A percentile compares a stretch with the other conserved stretches of the same genome.
Evolutionary conservation across 768 basidiomycete genomes (phyloP).

Genomic region (Suillus hirtellus): DNA sequence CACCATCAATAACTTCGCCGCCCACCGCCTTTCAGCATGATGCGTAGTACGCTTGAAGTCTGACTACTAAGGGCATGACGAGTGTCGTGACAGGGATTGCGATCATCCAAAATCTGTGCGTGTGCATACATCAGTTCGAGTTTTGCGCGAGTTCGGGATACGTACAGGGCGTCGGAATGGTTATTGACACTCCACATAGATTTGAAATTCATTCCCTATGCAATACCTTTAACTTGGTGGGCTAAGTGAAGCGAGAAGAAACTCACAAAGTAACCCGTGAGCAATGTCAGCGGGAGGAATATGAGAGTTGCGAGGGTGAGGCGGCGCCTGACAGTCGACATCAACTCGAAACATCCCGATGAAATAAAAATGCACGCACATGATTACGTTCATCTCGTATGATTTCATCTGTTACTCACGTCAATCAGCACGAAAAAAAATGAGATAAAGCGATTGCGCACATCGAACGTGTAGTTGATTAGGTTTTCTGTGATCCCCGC

Average conservation of each 20-base stretch:
- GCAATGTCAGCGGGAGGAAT: constrained; percentile 66
- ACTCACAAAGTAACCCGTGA: constrained; percentile 73
- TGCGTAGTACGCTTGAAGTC: constrained; percentile 50
- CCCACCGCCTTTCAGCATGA: constrained; percentile 46
- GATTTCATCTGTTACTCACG: constrained; percentile 53
- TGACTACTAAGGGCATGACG: constrained; percentile 45
- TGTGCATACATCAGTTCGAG: constrained; percentile 18
- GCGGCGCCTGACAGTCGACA: constrained; percentile 46
- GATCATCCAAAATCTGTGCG: constrained; percentile 63
- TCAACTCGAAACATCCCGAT: constrained; percentile 3
- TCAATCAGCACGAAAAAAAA: background rate
- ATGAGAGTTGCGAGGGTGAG: constrained; percentile 70
- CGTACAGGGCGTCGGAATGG: constrained; percentile 49
- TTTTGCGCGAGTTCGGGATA: background rate
- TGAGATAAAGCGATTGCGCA: constrained; percentile 31
- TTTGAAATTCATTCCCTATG: constrained; percentile 67
- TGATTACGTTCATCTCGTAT: constrained; percentile 75
- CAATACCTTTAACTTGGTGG: constrained; percentile 22
- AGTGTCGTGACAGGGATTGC: constrained; percentile 59
- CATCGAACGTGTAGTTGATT: constrained; percentile 76
- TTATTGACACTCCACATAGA: constrained; percentile 50
- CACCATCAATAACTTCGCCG: constrained; percentile 35
- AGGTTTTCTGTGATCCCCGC: constrained; percentile 68
- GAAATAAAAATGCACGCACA: constrained; percentile 41
- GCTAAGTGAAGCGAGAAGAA: background rate